Evolutionary conservation across 2,329 filamentous ascomycete genomes (phyloP).

Genomic region (Aureobasidium sp.): DNA sequence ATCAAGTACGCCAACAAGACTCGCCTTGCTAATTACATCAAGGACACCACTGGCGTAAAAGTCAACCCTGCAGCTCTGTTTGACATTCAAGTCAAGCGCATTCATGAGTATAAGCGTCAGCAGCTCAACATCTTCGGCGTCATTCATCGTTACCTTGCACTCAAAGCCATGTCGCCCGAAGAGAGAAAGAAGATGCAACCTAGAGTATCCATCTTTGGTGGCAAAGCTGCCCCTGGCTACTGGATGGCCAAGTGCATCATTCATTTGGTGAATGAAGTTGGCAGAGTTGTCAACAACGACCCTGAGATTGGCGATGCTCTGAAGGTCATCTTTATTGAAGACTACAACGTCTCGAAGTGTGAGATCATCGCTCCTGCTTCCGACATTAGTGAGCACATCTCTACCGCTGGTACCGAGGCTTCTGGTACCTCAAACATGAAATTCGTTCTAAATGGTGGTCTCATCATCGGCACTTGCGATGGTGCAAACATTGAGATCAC

Average conservation of each 20-base stretch:
- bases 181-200: constrained; percentile 81
- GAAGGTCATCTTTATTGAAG: constrained; percentile 94
- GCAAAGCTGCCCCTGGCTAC: constrained; percentile 95
- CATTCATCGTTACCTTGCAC: constrained; percentile 83
- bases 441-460: constrained; percentile 92
- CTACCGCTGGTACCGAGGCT: constrained; percentile 87
- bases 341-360: constrained; percentile 99
- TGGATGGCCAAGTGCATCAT: constrained; percentile 99
- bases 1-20: constrained; percentile 98
- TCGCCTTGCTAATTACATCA: constrained; percentile 84
- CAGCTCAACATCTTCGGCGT: constrained; percentile 92
- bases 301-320: constrained; percentile 84
- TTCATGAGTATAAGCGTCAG: constrained; percentile 91
- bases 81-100: constrained; percentile 97
- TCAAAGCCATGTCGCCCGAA: constrained; percentile 78
- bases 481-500: constrained; percentile 75
- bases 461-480: constrained; percentile 97
- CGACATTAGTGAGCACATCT: constrained; percentile 97
- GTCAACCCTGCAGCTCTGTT: constrained; percentile 88
- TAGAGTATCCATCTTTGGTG: constrained; percentile 91
- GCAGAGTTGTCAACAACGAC: constrained; percentile 84
- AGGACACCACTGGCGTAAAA: constrained; percentile 66
- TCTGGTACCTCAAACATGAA: constrained; percentile 98
- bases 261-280: constrained; percentile 89
- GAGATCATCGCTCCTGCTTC: constrained; percentile 93